Conservation (phyloP, 495 filamentous ascomycete genomes). For the Penicillium canescens region DNA sequence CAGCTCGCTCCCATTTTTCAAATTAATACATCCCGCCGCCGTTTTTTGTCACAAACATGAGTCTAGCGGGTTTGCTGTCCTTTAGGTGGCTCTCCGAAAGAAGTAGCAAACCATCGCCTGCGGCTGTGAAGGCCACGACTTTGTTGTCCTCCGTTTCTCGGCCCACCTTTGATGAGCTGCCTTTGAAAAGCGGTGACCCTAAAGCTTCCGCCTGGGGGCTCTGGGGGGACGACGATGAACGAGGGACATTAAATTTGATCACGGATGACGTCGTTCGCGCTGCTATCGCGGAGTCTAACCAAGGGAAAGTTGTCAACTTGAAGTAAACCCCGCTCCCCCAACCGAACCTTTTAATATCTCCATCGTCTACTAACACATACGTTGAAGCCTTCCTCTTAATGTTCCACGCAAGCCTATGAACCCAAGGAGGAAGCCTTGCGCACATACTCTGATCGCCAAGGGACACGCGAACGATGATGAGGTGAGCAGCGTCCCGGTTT, state of each 20-base stretch:
- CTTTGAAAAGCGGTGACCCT: slow-evolving; percentile 40
- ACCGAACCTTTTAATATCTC: no score
- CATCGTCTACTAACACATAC: not conserved
- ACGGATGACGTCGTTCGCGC: slow-evolving; percentile 38
- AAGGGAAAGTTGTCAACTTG: slow-evolving; percentile 29
- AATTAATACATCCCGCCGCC: no score
- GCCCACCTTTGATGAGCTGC: slow-evolving; percentile 49
- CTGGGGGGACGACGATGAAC: slow-evolving; percentile 47
- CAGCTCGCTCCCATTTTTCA: no score
- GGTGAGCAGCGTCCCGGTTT: no score
- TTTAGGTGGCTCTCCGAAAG: no score
- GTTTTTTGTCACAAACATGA: no score
- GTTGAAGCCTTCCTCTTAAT: slow-evolving; percentile 13
- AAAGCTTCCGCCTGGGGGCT: slow-evolving; percentile 48
- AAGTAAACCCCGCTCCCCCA: no score
- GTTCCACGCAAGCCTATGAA: slow-evolving; percentile 16
- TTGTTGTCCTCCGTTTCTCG: no score
- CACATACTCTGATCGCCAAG: slow-evolving; percentile 9
- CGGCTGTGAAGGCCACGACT: no score
- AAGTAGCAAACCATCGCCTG: no score
- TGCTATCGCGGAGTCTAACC: slow-evolving; percentile 42
- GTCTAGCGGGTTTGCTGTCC: no score
- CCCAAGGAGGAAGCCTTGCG: slow-evolving; percentile 11
- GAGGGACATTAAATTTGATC: slow-evolving; percentile 49
- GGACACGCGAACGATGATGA: slow-evolving; percentile 16